These are phyloP conservation scores for Diplodia intermedia DNA, from an alignment of 2,329 filamentous ascomycete species.

Conservation along the genomic window DNA sequence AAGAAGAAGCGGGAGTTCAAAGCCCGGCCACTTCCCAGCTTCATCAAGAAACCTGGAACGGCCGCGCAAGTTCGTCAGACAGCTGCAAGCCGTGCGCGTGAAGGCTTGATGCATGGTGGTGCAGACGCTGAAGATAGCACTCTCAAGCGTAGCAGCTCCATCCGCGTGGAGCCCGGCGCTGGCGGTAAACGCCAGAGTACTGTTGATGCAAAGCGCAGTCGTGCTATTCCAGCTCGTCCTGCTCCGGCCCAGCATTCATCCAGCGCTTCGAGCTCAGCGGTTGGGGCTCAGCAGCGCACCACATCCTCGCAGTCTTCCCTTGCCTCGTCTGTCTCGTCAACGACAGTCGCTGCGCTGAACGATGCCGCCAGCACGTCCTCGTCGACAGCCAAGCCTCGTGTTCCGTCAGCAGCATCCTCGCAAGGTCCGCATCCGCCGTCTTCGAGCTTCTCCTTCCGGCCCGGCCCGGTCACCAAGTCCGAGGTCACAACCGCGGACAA, in stretches of 20 bases:
- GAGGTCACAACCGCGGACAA: conserved; percentile 44
- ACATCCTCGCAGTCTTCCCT: conserved; percentile 20
- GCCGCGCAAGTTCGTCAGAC: conserved; percentile 53
- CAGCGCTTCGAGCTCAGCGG: conserved; percentile 22
- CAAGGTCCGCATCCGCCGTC: conserved; percentile 22
- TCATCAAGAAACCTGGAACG: conserved; percentile 41
- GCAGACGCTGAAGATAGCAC: conserved; percentile 1
- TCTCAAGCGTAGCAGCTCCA: conserved; percentile 23
- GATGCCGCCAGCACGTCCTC: conserved; percentile 25
- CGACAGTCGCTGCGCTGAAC: conserved; percentile 26
- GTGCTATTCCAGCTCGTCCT: conserved; percentile 20
- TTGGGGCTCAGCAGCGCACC: background rate
- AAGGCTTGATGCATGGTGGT: conserved; percentile 36
- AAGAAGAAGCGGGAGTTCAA: conserved; percentile 54
- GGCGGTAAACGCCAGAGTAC: conserved; percentile 17
- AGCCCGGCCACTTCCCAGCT: conserved; percentile 53
- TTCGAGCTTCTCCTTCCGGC: conserved; percentile 24
- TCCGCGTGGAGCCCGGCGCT: conserved; percentile 6
- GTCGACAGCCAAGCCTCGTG: conserved; percentile 19
- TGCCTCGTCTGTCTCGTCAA: conserved; percentile 20
- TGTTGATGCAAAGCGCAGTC: conserved; percentile 24
- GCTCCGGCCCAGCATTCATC: background rate
- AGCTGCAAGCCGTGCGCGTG: conserved; percentile 54
- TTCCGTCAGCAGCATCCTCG: conserved; percentile 27
- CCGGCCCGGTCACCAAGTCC: conserved; percentile 35